Base-by-base conservation (phyloP, 257 asterid species). In the Phtheirospermum japonicum region DNA sequence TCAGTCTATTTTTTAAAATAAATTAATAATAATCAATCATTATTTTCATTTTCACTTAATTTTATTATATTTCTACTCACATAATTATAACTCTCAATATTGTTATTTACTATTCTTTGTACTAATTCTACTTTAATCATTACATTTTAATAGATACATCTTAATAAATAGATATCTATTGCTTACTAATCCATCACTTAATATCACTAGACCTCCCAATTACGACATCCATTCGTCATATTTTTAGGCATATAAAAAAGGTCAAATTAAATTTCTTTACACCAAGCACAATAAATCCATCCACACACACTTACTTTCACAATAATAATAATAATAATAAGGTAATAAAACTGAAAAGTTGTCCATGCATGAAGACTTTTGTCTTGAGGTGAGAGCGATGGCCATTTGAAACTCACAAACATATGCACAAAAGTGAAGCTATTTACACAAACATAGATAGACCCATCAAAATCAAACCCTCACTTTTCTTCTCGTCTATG, bases 331-430 rank as follows among this genome's bases (percentile, higher is more conserved):
- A 66, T 23, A 56, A 66, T 70, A 61, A 70, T 61, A 48, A 37
- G 76, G 77, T 53, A 67, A 62, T 75, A 76, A 71, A 76, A 58
- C 57, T 64, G 17, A 43, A 75, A 75, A 75, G 77, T 51, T 40
- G 71, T 19, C 12, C 28, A 63, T 70, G 76, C 59, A 62, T 40
- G 30, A 48, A 62, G 50, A 75, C 61, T 67, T 71, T 71, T 66
- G 71, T 71, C 71, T 62, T 54, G 71, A 71, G 55, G 33, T 31
- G 70, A 75, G 73, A 70, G 71, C 57, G 53, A 61, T 65, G 17
- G 58, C 43, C 49, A 62, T 48, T 48, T 48, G 54, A 48, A 48
- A 18, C 26, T 48, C 54, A 48, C 30, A 16, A 48, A 48, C 54
- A 48, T 48, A 48, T 48, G 28, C 54, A 10, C n/a, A 20, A 51